phyloP scores from a whole-genome alignment of 257 asterid species.

The Buddleja alternifolia region DNA sequence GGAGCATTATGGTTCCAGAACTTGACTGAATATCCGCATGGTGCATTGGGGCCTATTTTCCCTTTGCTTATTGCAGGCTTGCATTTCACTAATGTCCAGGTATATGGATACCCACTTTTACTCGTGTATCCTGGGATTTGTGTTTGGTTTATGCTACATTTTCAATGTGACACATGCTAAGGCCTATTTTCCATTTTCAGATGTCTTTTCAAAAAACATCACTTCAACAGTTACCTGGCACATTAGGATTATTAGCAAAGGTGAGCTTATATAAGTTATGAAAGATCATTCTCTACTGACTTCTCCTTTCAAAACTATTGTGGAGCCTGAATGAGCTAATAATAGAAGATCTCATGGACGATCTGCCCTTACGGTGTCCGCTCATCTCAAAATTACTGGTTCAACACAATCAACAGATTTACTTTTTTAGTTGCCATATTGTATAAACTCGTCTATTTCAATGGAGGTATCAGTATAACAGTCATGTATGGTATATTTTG shows the following conservation, averaged over 20 bases:
- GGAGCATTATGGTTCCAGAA: conserved; percentile 90
- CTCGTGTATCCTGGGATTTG: conserved; percentile 18
- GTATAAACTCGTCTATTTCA: neutral
- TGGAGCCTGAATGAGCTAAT: conserved; percentile 9
- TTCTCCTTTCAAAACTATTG: conserved; percentile 7
- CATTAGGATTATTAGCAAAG: conserved; percentile 60
- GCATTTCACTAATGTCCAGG: conserved; percentile 80
- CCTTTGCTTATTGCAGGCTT: conserved; percentile 75
- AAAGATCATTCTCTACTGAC: conserved; percentile 1
- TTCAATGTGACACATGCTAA: conserved; percentile 17
- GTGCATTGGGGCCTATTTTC: conserved; percentile 71
- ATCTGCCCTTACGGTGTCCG: conserved; percentile 6
- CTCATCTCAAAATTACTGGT: neutral
- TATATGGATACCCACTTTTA: conserved; percentile 33
- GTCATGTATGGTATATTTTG: no score
- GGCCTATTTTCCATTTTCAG: conserved; percentile 46
- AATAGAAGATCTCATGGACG: conserved; percentile 1
- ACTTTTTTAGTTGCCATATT: neutral
- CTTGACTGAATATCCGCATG: conserved; percentile 77
- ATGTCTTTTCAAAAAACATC: conserved; percentile 58
- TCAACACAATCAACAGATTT: neutral
- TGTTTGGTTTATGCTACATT: conserved; percentile 9
- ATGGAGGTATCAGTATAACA: neutral
- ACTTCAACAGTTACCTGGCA: conserved; percentile 44
- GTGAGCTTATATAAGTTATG: conserved; percentile 49